phyloP scores from a whole-genome alignment of 768 basidiomycete species.

The Rossbeevera mucosa region DNA sequence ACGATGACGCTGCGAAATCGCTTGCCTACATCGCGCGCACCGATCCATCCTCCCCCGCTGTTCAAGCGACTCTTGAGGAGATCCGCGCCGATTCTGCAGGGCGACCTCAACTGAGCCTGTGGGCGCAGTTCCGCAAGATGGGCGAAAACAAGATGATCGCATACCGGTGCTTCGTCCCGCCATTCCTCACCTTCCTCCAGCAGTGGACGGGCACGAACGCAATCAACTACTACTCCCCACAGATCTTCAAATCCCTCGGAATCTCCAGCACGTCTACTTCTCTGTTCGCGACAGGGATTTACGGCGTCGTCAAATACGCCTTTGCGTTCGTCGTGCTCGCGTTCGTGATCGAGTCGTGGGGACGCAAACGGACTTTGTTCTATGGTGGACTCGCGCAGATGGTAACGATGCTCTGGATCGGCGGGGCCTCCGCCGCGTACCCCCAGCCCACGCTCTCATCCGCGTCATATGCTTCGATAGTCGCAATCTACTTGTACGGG shows the following conservation, averaged over 20 bases:
- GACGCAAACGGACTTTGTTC: slow-evolving; percentile 35
- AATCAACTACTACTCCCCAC: slow-evolving; percentile 39
- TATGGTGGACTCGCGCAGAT: slow-evolving; percentile 35
- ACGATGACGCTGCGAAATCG: slow-evolving; percentile 31
- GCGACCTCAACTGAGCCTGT: slow-evolving; percentile 22
- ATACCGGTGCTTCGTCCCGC: slow-evolving; percentile 31
- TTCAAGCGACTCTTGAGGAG: slow-evolving; percentile 31
- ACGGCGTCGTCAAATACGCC: slow-evolving; percentile 39
- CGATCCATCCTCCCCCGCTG: slow-evolving; percentile 22
- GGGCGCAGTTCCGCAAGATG: slow-evolving; percentile 32
- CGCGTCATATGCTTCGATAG: slow-evolving; percentile 32
- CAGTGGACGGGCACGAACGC: slow-evolving; percentile 42
- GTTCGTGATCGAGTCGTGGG: slow-evolving; percentile 37
- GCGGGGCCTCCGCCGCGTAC: slow-evolving; percentile 29
- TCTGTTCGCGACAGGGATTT: slow-evolving; percentile 39
- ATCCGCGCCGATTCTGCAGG: slow-evolving; percentile 35
- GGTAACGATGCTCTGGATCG: slow-evolving; percentile 37
- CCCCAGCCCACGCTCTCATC: slow-evolving; percentile 22
- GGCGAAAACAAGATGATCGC: slow-evolving; percentile 28
- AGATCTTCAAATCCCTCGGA: slow-evolving; percentile 35
- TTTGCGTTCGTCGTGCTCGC: slow-evolving; percentile 29
- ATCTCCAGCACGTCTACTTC: slow-evolving; percentile 28
- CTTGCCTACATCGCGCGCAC: slow-evolving; percentile 29
- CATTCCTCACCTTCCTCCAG: slow-evolving; percentile 33
- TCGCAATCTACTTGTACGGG: slow-evolving; percentile 36